Conservation (phyloP, 768 basidiomycete species). For the Auriculariales sp. region DNA sequence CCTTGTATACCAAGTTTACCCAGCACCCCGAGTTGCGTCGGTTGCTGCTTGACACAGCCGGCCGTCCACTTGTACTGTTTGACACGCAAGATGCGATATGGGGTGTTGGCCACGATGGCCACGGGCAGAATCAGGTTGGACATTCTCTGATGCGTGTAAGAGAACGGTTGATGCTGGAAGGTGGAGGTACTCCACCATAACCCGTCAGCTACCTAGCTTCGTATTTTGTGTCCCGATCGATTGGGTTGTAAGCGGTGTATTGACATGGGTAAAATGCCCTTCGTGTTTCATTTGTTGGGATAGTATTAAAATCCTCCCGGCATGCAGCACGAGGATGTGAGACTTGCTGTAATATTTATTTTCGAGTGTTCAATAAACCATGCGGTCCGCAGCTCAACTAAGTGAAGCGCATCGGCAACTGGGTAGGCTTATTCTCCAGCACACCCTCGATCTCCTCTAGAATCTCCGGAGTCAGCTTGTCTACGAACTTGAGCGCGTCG, state of each 20-base stretch:
- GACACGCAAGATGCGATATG: slow-evolving; percentile 48
- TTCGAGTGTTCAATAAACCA: too few relatives aligned
- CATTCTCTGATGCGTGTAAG: slow-evolving; percentile 41
- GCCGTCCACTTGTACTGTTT: slow-evolving; percentile 34
- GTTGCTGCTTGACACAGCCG: slow-evolving; percentile 38
- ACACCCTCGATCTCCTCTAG: slow-evolving; percentile 8
- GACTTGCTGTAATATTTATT: too few relatives aligned
- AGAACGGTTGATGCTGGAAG: slow-evolving; percentile 25
- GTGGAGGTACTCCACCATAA: slow-evolving; percentile 4
- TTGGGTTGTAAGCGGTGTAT: too few relatives aligned
- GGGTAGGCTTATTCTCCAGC: slow-evolving; percentile 7
- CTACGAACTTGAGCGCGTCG: slow-evolving; percentile 4
- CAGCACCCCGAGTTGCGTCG: slow-evolving; percentile 49
- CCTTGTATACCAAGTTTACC: slow-evolving; percentile 49
- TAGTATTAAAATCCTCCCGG: too few relatives aligned
- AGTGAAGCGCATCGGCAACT: background rate
- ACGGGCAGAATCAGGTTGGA: slow-evolving; percentile 52
- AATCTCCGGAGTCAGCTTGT: slow-evolving; percentile 8
- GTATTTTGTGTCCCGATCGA: too few relatives aligned
- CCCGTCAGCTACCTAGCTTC: too few relatives aligned
- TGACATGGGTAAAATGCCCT: too few relatives aligned
- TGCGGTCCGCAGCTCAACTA: too few relatives aligned
- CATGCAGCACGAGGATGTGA: too few relatives aligned
- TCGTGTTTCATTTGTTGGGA: too few relatives aligned
- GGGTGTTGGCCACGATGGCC: slow-evolving; percentile 48